A percentile compares a stretch with the other conserved stretches of the same genome.
phyloP scores from a whole-genome alignment of 306 rosid species.

The Carpinus fangiana region DNA sequence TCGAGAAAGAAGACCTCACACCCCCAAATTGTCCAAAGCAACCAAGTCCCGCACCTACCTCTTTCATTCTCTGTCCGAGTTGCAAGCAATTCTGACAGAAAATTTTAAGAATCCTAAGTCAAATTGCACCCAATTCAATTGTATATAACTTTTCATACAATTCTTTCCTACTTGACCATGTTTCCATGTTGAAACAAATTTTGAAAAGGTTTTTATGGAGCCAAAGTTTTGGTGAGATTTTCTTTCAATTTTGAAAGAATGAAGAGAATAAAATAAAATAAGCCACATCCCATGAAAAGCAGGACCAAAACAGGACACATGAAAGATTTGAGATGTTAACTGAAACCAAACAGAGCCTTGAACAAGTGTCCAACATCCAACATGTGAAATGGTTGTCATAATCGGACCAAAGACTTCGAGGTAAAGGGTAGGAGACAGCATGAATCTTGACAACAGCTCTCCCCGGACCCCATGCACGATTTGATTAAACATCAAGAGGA shows the following conservation, averaged over 20 bases:
- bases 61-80: no score
- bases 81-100: no score
- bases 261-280: not conserved
- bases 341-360: conserved; percentile 34
- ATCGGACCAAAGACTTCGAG: conserved; percentile 54
- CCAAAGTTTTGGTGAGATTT: not conserved
- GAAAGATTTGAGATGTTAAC: conserved; percentile 4
- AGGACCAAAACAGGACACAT: conserved; percentile 16
- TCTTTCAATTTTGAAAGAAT: not conserved
- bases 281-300: conserved; percentile 24
- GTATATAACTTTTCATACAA: not conserved
- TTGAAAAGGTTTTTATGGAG: not conserved
- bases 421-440: conserved; percentile 63
- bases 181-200: not conserved
- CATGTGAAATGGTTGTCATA: conserved; percentile 60
- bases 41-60: no score
- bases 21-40: no score
- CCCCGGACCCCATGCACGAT: conserved; percentile 56
- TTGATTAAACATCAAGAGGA: conserved; percentile 41
- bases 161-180: not conserved
- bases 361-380: conserved; percentile 26
- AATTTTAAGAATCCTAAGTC: no score
- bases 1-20: no score
- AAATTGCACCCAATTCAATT: no score
- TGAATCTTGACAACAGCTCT: conserved; percentile 71